These are phyloP conservation scores for Botrytis hyacinthi DNA, from an alignment of 2,329 filamentous ascomycete genomes.

Conservation along the genomic window DNA sequence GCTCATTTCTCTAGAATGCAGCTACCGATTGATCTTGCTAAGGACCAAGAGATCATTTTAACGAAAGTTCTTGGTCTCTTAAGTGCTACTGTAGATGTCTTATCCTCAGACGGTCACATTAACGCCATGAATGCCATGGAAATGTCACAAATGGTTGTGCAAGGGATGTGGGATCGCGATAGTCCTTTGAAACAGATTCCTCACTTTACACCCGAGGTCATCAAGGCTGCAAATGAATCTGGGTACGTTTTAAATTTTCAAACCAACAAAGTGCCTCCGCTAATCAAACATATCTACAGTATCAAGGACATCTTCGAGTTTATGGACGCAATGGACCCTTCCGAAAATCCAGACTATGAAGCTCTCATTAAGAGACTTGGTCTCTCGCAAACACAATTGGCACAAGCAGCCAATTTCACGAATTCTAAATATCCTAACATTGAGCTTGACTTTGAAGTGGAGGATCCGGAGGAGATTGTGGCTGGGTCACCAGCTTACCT, in stretches of 20 bases:
- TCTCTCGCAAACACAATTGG: constrained; percentile 77
- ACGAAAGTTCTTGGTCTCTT: constrained; percentile 82
- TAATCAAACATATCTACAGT: constrained; percentile 45
- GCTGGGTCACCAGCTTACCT: constrained; percentile 81
- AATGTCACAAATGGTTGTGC: constrained; percentile 98
- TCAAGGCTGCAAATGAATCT: constrained; percentile 78
- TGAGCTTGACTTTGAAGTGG: constrained; percentile 82
- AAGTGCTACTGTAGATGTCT: constrained; percentile 88
- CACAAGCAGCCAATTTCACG: constrained; percentile 88
- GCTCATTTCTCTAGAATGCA: constrained; percentile 98
- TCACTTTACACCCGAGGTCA: constrained; percentile 80
- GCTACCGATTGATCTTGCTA: constrained; percentile 88
- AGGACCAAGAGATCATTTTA: constrained; percentile 88
- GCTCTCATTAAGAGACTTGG: constrained; percentile 74
- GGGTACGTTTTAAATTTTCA: constrained; percentile 53
- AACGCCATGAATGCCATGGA: constrained; percentile 99
- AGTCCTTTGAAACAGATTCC: constrained; percentile 97
- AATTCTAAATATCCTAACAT: constrained; percentile 96
- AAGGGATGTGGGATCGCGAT: constrained; percentile 98
- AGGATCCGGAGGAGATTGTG: constrained; percentile 75
- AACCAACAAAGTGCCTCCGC: constrained; percentile 24
- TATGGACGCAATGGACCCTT: constrained; percentile 97
- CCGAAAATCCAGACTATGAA: constrained; percentile 81
- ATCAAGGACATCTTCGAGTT: constrained; percentile 96
- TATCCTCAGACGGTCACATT: constrained; percentile 91